Base-by-base conservation (phyloP, 2,329 filamentous ascomycete genomes). In the Cladosporium sp. region DNA sequence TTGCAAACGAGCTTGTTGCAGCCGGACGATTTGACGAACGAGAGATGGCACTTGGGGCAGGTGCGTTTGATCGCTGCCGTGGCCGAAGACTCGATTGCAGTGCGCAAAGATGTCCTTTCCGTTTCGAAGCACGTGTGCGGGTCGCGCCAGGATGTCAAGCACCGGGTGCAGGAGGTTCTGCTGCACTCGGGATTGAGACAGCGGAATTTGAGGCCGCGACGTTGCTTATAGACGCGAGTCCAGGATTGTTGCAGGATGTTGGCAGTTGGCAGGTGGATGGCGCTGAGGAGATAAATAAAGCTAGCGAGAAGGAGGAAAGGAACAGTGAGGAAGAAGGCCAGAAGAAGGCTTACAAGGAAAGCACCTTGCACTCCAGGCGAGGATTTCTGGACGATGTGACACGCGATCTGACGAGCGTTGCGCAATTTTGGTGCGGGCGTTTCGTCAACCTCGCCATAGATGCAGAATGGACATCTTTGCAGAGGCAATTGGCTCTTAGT, bases 1-100 rank as follows among this genome's bases (percentile, higher is more conserved):
- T 93, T 89, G 76, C 95, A 98, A 6, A 92, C 94, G 49, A 99
- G 85, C 80, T 98, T 98, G 83, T 99, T 99, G 85, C 95, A 99
- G 73, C 95, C 95, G 30, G 90, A 89, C 7, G 88, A 90, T 78
- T 98, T 98, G 79, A 99, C 92, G 77, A 98, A 98, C 18, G 90
- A 92, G 11, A 93, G 92, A 71, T 92, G 90, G 82, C 95, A 99
- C 58, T 90, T 87, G 10, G 95, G 95, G 77, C 95, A 99, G 11
- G 95, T 94, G 60, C 95, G 91, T 80, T 98, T 99, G 76, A 98
- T 88, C 28, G 94, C 94, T 75, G 93, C 88, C 68, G 93, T 96
- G 83, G 96, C 95, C 65, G 93, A 94, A 71, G 93, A 90, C 80
- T 98, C 95, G 70, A 98, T 90, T 70, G 94, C 91, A 1, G 92